Base-by-base conservation (phyloP, 345 rosid species). In the Sonneratia alba region DNA sequence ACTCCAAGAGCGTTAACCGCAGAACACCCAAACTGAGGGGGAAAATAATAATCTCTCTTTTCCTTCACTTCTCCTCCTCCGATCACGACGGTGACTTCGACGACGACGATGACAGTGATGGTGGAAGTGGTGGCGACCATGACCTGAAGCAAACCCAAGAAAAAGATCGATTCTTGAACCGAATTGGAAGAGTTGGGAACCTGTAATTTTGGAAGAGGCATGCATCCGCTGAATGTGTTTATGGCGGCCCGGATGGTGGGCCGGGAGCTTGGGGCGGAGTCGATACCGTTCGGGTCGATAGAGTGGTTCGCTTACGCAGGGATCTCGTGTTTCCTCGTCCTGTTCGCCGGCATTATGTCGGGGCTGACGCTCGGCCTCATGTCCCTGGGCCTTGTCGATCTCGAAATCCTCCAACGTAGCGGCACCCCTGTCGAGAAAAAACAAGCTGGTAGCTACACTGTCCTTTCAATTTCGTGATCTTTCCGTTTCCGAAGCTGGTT, bases 271-370 rank as follows among this genome's bases (percentile, higher is more conserved):
- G 85, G 76, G 51, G 71, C 51, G n/a, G 90, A 71, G n/a, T 82
- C 72, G 47, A 86, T 94, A 2, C 70, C 87, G 3, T 92, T 83
- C 24, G 96, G 99, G 74, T 82, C 93, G 61, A 38, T 82, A 0
- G 56, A 59, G 84, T 95, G 87, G 88, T 81, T 81, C 77, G 68
- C 77, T 12, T 92, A 90, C 79, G 96, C 86, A 4, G 92, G 91
- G 19, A 27, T 92, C 47, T 95, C 90, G 56, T 87, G 96, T 81
- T 79, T 85, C 38, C 84, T 95, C 19, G 99, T 95, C 6, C 81
- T 92, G 27, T 95, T 95, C 82, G 99, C 99, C 8, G 98, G 99
- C 0, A 87, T 90, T 38, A 95, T 95, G 99, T 95, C 98, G 16
- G 99, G 99, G 63, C 89, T 95, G 15, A 95, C 99, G 51, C 79